Conservation (phyloP, 345 rosid genomes). For the Punica granatum region DNA sequence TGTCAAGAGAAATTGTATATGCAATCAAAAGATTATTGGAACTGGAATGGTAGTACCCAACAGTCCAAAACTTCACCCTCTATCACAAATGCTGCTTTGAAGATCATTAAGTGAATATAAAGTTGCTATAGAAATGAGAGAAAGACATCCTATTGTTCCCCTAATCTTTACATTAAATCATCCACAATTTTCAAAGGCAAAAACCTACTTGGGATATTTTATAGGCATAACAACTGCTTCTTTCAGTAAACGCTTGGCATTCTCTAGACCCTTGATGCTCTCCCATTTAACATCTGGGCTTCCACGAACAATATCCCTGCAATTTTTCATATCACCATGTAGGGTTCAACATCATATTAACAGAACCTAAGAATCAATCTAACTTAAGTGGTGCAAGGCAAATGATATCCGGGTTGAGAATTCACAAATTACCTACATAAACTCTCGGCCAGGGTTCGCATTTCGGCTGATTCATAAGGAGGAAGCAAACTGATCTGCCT, state of each 20-base stretch:
- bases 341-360: neutral
- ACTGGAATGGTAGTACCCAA: too few species aligned
- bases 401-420: neutral
- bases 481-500: slow-evolving; percentile 78
- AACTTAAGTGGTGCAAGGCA: neutral
- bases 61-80: neutral
- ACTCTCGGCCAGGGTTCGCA: slow-evolving; percentile 77
- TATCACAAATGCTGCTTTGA: neutral
- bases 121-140: neutral
- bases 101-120: neutral
- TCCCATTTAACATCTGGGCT: slow-evolving; percentile 94
- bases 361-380: neutral
- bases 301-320: slow-evolving; percentile 90
- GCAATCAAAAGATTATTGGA: neutral
- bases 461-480: slow-evolving; percentile 76
- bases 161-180: neutral
- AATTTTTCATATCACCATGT: slow-evolving; percentile 1
- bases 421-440: slow-evolving; percentile 55
- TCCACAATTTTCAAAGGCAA: slow-evolving; percentile 1
- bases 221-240: slow-evolving; percentile 99
- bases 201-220: slow-evolving; percentile 82
- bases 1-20: neutral
- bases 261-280: slow-evolving; percentile 81
- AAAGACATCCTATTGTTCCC: neutral
- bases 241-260: slow-evolving; percentile 77